Percentiles rank a stretch among this genome's conserved stretches.
Evolutionary conservation across 495 filamentous ascomycete species (phyloP).

Genomic region (Neurospora sp.): DNA sequence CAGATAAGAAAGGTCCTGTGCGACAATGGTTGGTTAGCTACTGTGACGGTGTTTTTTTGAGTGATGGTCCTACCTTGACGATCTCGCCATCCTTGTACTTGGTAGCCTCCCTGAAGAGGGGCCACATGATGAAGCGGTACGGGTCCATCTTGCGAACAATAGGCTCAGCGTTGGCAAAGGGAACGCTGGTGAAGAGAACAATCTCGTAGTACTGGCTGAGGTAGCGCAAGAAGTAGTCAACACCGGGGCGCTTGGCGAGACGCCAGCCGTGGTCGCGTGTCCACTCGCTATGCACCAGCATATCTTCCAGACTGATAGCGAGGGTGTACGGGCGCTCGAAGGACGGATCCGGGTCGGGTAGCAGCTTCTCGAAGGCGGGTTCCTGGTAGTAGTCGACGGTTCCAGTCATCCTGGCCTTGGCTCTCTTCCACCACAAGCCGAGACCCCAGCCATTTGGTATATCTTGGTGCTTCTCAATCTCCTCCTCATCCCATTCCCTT

Average conservation of each 20-base stretch:
- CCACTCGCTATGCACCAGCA: constrained; percentile 92
- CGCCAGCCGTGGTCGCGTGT: constrained; percentile 89
- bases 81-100: constrained; percentile 92
- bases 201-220: constrained; percentile 95
- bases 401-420: constrained; percentile 60
- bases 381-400: constrained; percentile 88
- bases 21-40: neutral
- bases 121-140: constrained; percentile 93
- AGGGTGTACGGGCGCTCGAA: constrained; percentile 85
- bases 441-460: constrained; percentile 53
- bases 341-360: constrained; percentile 77
- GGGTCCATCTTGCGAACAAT: constrained; percentile 89
- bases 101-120: constrained; percentile 87
- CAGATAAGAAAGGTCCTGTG: constrained; percentile 84
- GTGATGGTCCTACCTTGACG: constrained; percentile 61
- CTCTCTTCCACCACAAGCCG: constrained; percentile 65
- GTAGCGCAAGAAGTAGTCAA: constrained; percentile 96
- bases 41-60: neutral
- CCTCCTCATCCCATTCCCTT: constrained; percentile 69
- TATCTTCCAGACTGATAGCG: constrained; percentile 83
- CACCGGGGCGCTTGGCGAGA: constrained; percentile 84
- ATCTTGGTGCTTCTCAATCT: constrained; percentile 58
- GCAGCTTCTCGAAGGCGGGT: constrained; percentile 84
- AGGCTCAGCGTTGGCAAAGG: constrained; percentile 70
- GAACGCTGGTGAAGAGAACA: constrained; percentile 84